Percentiles rank a stretch among this genome's conserved stretches.
Evolutionary conservation across 2,329 filamentous ascomycete species (phyloP).

Genomic region (Rhexocercosporidium sp.): DNA sequence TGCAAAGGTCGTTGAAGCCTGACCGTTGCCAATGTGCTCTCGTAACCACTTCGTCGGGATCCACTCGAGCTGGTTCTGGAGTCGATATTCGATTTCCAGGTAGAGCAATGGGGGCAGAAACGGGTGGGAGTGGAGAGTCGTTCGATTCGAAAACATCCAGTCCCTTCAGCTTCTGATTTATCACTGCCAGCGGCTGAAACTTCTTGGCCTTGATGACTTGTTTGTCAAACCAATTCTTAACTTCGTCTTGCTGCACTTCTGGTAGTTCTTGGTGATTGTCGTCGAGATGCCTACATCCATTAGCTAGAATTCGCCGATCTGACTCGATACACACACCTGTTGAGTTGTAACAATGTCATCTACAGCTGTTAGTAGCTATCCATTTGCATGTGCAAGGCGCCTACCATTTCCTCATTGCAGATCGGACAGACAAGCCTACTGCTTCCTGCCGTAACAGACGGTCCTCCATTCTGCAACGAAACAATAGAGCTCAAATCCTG

Average conservation of each 20-base stretch:
- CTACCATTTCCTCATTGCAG: constrained; percentile 96
- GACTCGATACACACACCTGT: constrained; percentile 58
- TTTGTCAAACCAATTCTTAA: constrained; percentile 79
- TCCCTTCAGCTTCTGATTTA: constrained; percentile 78
- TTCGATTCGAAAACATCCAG: constrained; percentile 79
- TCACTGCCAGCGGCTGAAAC: constrained; percentile 74
- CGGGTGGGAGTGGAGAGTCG: constrained; percentile 53
- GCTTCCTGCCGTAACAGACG: constrained; percentile 57
- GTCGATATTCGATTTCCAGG: constrained; percentile 44
- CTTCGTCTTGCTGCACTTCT: constrained; percentile 74
- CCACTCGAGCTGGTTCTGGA: constrained; percentile 46
- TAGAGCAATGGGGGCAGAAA: constrained; percentile 40
- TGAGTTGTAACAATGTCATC: constrained; percentile 91
- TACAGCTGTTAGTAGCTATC: constrained; percentile 46
- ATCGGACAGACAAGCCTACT: constrained; percentile 90
- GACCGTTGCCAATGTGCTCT: constrained; percentile 87
- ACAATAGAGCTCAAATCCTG: constrained; percentile 85
- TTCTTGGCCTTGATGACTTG: constrained; percentile 78
- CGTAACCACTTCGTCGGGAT: constrained; percentile 90
- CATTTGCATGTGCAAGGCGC: constrained; percentile 9
- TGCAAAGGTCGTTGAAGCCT: constrained; percentile 77
- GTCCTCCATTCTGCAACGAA: constrained; percentile 67
- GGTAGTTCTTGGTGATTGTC: constrained; percentile 76
- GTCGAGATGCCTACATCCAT: constrained; percentile 66
- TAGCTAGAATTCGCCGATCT: constrained; percentile 29